Percentiles rank a stretch among this genome's conserved stretches.
Conservation (phyloP, 768 basidiomycete species). For the Podaxis mareebaensis region DNA sequence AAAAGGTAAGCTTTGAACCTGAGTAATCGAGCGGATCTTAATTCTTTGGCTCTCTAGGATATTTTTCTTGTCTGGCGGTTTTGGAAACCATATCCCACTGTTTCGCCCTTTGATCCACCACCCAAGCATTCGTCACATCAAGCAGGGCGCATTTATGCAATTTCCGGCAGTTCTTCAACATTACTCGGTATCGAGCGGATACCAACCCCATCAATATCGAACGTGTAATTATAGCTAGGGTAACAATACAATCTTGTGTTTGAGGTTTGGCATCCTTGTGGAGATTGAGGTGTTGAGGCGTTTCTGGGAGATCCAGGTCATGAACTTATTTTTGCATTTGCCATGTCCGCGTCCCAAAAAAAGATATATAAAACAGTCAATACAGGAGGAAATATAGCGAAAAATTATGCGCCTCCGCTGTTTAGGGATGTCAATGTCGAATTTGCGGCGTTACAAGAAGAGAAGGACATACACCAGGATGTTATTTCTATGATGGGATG, state of each 20-base stretch:
- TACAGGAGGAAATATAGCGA: slow-evolving; percentile 28
- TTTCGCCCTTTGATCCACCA: slow-evolving; percentile 11
- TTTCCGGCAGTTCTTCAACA: slow-evolving; percentile 1
- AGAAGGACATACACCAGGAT: slow-evolving; percentile 88
- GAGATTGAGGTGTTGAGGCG: neutral
- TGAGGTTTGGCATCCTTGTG: neutral
- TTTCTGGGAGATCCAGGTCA: neutral
- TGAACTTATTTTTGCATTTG: neutral
- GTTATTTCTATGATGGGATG: slow-evolving; percentile 70
- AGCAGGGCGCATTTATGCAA: neutral
- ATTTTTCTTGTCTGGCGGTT: slow-evolving; percentile 37
- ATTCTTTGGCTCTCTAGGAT: slow-evolving; percentile 31
- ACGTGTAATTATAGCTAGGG: slow-evolving; percentile 12
- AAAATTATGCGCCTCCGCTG: slow-evolving; percentile 74
- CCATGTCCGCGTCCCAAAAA: neutral
- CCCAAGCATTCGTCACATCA: slow-evolving; percentile 7
- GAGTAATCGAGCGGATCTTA: neutral
- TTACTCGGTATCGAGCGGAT: neutral
- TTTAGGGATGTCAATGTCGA: slow-evolving; percentile 26
- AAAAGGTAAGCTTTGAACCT: slow-evolving; percentile 35
- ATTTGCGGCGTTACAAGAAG: neutral
- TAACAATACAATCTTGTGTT: slow-evolving; percentile 2
- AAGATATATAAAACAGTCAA: slow-evolving; percentile 18
- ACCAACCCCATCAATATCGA: slow-evolving; percentile 1
- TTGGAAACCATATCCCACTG: slow-evolving; percentile 23